Base-by-base conservation (phyloP, 805 yeast genomes). In the Blastobotrys peoriensis region DNA sequence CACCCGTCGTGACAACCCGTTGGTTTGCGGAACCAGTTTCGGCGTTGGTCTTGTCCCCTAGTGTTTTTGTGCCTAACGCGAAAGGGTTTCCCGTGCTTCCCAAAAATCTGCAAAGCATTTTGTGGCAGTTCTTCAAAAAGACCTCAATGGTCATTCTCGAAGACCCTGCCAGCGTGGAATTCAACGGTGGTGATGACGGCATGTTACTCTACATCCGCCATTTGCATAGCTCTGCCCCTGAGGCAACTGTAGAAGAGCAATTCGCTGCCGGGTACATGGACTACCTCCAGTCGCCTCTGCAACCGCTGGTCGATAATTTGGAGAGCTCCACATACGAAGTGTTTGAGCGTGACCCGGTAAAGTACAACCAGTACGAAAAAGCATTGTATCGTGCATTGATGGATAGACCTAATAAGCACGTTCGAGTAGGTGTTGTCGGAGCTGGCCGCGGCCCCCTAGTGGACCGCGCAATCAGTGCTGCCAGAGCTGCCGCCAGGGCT, bases 391-490 rank as follows among this genome's bases (percentile, higher is more conserved):
- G 69, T 36, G 86, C 89, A 0, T 47, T 83, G 15, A 53, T 73
- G 61, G 50, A 49, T 22, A 38, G 50, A 18, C 52, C 58, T 5
- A 45, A 41, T 44, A 53, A 73, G 16, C 46, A 33, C 19, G 36
- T 45, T 9, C 22, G 43, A 8, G 64, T 85, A 5, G 70, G 83
- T 3, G 73, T 89, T 2, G 79, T 83, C 2, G 97, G 97, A 0
- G 93, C 96, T 0, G 97, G 97, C 1, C 67, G 87, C 37, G 97
- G 97, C 1, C 89, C 91, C 0, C 63, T 89, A 22, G 79, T 88
- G 2, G 79, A 79, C 36, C 67, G 73, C 17, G 66, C 75, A 0
- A 63, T 74, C 23, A 56, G 63, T 4, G 75, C 79, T 2, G 53
- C 78, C 1, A 54, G 59, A 2, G 43, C 47, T 3, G 55, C 59